Base-by-base conservation (phyloP, 176 grass and related monocot genomes). In the Lolium rigidum region DNA sequence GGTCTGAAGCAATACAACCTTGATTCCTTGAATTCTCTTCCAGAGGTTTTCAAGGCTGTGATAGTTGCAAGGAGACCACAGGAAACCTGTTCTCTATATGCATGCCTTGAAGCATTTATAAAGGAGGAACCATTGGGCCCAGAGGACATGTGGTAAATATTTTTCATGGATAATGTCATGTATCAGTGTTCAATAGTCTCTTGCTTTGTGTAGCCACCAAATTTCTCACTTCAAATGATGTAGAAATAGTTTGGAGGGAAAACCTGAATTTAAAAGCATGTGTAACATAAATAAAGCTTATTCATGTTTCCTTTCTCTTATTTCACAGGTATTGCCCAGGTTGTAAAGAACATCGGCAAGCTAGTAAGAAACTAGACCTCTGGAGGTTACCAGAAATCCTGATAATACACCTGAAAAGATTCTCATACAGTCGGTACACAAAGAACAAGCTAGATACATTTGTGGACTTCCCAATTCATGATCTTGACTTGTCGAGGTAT, bases 381-480 rank as follows among this genome's bases (percentile, higher is more conserved):
- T 99, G 94, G 97, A 94, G 97, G 84, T 82, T 99, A 80, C 94
- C 97, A 10, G 97, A 99, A 87, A 85, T 99, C 82, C 90, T 97
- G 55, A 95, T 99, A 46, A 94, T 99, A 89, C 97, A 99, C 67
- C 85, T 97, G 2, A 97, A 99, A 86, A 96, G 94, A 83, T 94
- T 94, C 86, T 94, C 92, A 4, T 99, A 91, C 67, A 97, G 87
- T 26, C 89, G 92, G 59, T 99, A 85, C 56, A 97, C 90, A 46
- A 99, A 94, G 85, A 92, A 97, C 71, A 99, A 99, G 81, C 89
- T 99, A 37, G 94, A 94, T 77, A 96, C 97, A 58, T 85, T 86
- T 78, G 94, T 99, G 86, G 97, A 99, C 20, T 99, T 99, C 73
- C 94, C 94, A 38, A 69, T 91, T 80, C 92, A 88, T 77, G 94